Conservation (phyloP, 768 basidiomycete species). For the Pisolithus microcarpus region DNA sequence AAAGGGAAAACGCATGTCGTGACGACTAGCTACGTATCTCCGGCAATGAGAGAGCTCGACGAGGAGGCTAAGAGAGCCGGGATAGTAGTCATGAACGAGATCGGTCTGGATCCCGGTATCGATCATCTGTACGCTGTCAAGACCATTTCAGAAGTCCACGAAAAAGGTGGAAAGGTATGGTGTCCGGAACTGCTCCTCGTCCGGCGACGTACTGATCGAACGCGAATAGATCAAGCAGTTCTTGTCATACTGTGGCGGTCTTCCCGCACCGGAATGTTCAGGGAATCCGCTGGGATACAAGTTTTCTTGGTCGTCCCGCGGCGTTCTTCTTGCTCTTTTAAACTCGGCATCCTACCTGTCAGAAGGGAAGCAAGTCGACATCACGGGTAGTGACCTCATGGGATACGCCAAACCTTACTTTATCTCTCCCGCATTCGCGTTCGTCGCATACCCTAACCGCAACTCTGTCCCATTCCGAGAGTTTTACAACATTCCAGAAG, state of each 20-base stretch:
- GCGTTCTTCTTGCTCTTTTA: slow-evolving; percentile 89
- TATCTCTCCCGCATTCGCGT: slow-evolving; percentile 91
- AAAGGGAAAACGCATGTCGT: slow-evolving; percentile 86
- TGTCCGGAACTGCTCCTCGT: background rate
- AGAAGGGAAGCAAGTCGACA: slow-evolving; percentile 52
- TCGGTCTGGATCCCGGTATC: slow-evolving; percentile 94
- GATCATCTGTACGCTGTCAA: slow-evolving; percentile 93
- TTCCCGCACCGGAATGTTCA: slow-evolving; percentile 85
- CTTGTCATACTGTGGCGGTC: slow-evolving; percentile 92
- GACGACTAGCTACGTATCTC: slow-evolving; percentile 92
- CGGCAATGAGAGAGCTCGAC: slow-evolving; percentile 84
- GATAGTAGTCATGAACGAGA: slow-evolving; percentile 94
- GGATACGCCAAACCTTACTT: slow-evolving; percentile 84
- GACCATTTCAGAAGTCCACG: slow-evolving; percentile 90
- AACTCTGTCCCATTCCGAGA: slow-evolving; percentile 87
- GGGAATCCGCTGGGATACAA: slow-evolving; percentile 98
- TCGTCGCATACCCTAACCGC: slow-evolving; percentile 96
- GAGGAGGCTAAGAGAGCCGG: slow-evolving; percentile 77
- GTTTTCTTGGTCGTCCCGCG: slow-evolving; percentile 97
- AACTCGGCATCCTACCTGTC: slow-evolving; percentile 82
- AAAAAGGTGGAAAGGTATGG: slow-evolving; percentile 83
- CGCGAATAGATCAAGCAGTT: slow-evolving; percentile 71
- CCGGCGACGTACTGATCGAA: background rate
- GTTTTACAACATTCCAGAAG: slow-evolving; percentile 90
- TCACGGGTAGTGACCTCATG: slow-evolving; percentile 85